Evolutionary conservation across 78 protist species (phyloP).

Genomic region (Emiliania huxleyi): DNA sequence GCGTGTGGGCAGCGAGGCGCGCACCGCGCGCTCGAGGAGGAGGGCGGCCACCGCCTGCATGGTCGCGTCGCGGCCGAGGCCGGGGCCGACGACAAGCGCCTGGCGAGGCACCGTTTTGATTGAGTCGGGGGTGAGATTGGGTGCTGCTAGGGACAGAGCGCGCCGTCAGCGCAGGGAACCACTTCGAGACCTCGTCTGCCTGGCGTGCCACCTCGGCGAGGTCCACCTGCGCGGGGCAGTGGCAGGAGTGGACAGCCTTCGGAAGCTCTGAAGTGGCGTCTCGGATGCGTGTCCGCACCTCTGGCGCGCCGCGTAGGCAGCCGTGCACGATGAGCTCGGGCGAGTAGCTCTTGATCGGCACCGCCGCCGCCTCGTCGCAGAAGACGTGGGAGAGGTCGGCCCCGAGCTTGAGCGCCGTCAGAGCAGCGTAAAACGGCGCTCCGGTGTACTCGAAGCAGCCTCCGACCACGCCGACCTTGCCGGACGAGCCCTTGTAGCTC

Average conservation of each 20-base stretch:
- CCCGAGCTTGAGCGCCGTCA: conserved; percentile 48
- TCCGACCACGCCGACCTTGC: conserved; percentile 59
- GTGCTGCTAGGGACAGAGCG: too few species aligned
- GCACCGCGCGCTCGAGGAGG: neutral
- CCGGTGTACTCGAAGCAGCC: conserved; percentile 69
- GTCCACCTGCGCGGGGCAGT: too few species aligned
- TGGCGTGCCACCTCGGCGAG: neutral
- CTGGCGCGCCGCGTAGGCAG: neutral
- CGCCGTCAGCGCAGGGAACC: conserved; percentile 1
- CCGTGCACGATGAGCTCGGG: conserved; percentile 73
- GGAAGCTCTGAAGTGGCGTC: too few species aligned
- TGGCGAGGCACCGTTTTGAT: too few species aligned
- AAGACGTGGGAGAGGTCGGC: conserved; percentile 57
- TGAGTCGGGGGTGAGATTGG: too few species aligned
- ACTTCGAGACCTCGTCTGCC: neutral
- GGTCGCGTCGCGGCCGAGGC: neutral
- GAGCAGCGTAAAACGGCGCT: conserved; percentile 69
- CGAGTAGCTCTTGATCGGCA: conserved; percentile 61
- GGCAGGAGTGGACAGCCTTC: too few species aligned
- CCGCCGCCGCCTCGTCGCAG: conserved; percentile 43
- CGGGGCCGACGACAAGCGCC: conserved; percentile 27
- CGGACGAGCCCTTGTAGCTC: conserved; percentile 42
- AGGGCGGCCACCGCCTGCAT: neutral
- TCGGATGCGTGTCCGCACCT: too few species aligned
- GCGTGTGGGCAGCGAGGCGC: neutral